A percentile compares a stretch with the other conserved stretches of the same genome.
Conservation (phyloP, 2,329 filamentous ascomycete species). For the Colletotrichum spaethianum region DNA sequence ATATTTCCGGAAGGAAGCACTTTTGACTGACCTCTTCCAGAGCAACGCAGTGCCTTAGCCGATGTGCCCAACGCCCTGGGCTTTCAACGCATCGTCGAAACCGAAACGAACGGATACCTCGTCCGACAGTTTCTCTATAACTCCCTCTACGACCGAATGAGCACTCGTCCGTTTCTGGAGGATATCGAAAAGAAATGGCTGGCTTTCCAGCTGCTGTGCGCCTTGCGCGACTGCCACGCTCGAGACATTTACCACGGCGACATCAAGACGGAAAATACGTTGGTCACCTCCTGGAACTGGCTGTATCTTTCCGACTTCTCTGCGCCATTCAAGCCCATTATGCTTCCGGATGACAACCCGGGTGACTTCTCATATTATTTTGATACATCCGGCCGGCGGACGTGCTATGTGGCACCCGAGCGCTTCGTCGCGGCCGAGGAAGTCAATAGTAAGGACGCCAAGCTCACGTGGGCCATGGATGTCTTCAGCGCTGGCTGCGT, state of each 20-base stretch:
- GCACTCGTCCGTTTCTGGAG: conserved; percentile 95
- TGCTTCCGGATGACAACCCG: conserved; percentile 95
- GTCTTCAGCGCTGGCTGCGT: conserved; percentile 98
- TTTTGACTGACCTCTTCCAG: conserved; percentile 57
- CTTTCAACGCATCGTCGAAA: conserved; percentile 93
- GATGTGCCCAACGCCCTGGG: conserved; percentile 92
- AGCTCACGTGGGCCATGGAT: conserved; percentile 94
- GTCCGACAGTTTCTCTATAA: conserved; percentile 96
- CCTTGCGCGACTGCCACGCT: conserved; percentile 90
- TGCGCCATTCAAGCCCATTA: conserved; percentile 93
- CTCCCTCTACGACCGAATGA: conserved; percentile 96
- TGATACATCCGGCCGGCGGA: conserved; percentile 90
- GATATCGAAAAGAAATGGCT: conserved; percentile 99
- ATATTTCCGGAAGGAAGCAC: background rate
- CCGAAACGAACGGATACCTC: conserved; percentile 90
- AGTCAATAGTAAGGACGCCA: conserved; percentile 71
- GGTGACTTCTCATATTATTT: conserved; percentile 99
- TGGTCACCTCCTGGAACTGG: conserved; percentile 99
- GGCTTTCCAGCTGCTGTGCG: conserved; percentile 94
- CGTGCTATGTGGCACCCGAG: conserved; percentile 96
- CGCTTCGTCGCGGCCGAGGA: conserved; percentile 84
- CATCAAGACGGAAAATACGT: conserved; percentile 97
- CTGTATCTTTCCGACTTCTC: conserved; percentile 98
- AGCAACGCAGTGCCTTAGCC: conserved; percentile 83
- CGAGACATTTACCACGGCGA: conserved; percentile 95